phyloP scores from a whole-genome alignment of 805 yeast species.

The Ogataea corticis region DNA sequence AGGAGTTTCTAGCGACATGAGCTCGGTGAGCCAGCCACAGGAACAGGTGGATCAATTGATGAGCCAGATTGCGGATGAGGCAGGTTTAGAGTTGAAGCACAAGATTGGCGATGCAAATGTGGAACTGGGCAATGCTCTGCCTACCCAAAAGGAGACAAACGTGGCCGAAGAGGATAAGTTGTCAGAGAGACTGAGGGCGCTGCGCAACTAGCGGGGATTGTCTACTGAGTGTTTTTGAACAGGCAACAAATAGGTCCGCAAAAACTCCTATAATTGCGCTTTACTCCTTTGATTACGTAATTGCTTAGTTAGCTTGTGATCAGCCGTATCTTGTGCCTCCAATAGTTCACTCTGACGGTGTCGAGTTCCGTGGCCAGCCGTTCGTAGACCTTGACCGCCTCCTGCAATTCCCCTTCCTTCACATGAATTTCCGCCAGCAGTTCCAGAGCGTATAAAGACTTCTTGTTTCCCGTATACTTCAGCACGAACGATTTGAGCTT shows the following conservation, averaged over 20 bases:
- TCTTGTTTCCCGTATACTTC: constrained; percentile 37
- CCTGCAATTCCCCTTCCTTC: constrained; percentile 27
- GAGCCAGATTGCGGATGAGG: constrained; percentile 95
- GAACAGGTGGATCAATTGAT: constrained; percentile 90
- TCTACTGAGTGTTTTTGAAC: too few relatives aligned
- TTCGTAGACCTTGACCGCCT: constrained; percentile 48
- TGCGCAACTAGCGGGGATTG: constrained; percentile 45
- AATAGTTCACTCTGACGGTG: constrained; percentile 33
- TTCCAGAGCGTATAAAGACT: constrained; percentile 66
- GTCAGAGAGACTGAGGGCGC: constrained; percentile 85
- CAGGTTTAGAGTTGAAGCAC: constrained; percentile 90
- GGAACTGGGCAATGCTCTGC: constrained; percentile 43
- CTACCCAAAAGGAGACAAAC: constrained; percentile 34
- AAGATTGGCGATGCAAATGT: constrained; percentile 66
- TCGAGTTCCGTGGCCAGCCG: constrained; percentile 45
- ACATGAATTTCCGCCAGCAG: constrained; percentile 52
- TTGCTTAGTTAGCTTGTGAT: neutral
- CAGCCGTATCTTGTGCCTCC: constrained; percentile 24
- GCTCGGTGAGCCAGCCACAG: constrained; percentile 88
- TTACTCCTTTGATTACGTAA: too few relatives aligned
- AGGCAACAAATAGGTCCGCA: too few relatives aligned
- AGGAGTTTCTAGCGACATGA: constrained; percentile 81
- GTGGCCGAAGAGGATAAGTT: constrained; percentile 84
- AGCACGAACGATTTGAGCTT: constrained; percentile 48
- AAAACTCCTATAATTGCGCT: neutral